Evolutionary conservation across 2,329 filamentous ascomycete genomes (phyloP).

Genomic region (Venturia pyrina): DNA sequence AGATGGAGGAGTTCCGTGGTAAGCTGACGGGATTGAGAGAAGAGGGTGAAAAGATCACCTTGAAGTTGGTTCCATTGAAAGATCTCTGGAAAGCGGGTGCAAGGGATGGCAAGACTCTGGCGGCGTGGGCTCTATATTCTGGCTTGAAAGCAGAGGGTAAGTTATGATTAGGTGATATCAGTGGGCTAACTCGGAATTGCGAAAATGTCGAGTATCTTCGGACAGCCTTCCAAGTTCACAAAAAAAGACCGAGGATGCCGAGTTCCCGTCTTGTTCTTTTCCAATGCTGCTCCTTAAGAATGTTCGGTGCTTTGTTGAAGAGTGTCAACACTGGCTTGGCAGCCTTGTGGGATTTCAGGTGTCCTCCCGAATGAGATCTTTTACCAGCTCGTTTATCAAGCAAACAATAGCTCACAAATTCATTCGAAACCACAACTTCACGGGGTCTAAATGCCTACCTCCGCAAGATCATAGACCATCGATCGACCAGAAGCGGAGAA

Average conservation of each 20-base stretch:
- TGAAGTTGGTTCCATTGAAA: slow-evolving; percentile 43
- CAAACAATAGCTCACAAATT: too few species aligned
- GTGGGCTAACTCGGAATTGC: not conserved
- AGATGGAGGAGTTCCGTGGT: slow-evolving; percentile 42
- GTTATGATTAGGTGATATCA: slow-evolving; percentile 18
- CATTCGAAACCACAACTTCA: too few species aligned
- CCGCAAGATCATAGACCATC: not conserved
- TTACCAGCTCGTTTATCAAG: too few species aligned
- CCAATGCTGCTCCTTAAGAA: too few species aligned
- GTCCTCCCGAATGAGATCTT: too few species aligned
- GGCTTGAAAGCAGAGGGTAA: slow-evolving; percentile 39
- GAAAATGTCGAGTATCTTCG: not conserved
- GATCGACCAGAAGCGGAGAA: not conserved
- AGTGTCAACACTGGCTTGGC: too few species aligned
- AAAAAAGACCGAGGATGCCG: too few species aligned
- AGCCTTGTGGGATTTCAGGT: too few species aligned
- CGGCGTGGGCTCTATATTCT: slow-evolving; percentile 45
- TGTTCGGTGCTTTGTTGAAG: too few species aligned
- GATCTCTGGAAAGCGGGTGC: slow-evolving; percentile 44
- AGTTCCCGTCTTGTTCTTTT: too few species aligned
- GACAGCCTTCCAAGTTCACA: too few species aligned
- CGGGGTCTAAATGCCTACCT: not conserved
- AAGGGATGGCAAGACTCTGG: slow-evolving; percentile 47
- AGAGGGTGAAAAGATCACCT: slow-evolving; percentile 48
- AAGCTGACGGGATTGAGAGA: slow-evolving; percentile 44